Base-by-base conservation (phyloP, 768 basidiomycete genomes). In the Collybia nuda region DNA sequence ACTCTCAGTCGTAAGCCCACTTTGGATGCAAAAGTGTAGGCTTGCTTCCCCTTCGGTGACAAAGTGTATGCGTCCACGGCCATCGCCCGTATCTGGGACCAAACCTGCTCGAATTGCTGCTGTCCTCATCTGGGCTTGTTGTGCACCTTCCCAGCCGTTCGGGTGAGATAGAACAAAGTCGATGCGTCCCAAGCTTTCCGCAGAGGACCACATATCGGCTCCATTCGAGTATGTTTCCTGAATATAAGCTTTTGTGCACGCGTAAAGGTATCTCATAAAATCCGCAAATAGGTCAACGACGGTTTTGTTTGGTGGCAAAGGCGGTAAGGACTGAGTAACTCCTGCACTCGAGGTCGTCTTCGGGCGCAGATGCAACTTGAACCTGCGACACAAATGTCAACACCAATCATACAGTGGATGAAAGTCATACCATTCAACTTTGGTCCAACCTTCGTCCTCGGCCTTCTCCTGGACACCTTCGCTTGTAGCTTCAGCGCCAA, bases 21-120 rank as follows among this genome's bases (percentile, higher is more conserved):
- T 72, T 17, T 68, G 63, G 17, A 80, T 63, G 53, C 78, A 81
- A 56, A 71, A 81, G 46, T 82, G 75, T 12, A 81, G 59, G 56
- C 74, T 76, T 0, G 81, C 81, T 54, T 83, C 81, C 0, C 80
- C 81, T 55, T 82, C 80, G 0, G 79, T 81, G 5, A 82, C 69
- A 44, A 82, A 73, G 12, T 69, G 74, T 1, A 82, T 54, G 0
- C 77, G 74, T 4, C 60, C 60, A 24, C 67, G 70, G 0, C 65
- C 72, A n/a, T 64, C 66, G 2, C 66, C 52, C 0, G 58, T 65
- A 40, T 68, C 56, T 0, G 70, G 55, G 1, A 83, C 66, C 21
- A 84, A 67, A 14, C 79, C 75, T 0, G 73, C 82, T 23, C 64
- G 21, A 5, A 72, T 60, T 0, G 77, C 79, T 0, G 81, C 82